Evolutionary conservation across 371 early-diverging fungal species (phyloP), one percentile per base, ranked within the genome.

Genomic region (Blakeslea trispora): DNA sequence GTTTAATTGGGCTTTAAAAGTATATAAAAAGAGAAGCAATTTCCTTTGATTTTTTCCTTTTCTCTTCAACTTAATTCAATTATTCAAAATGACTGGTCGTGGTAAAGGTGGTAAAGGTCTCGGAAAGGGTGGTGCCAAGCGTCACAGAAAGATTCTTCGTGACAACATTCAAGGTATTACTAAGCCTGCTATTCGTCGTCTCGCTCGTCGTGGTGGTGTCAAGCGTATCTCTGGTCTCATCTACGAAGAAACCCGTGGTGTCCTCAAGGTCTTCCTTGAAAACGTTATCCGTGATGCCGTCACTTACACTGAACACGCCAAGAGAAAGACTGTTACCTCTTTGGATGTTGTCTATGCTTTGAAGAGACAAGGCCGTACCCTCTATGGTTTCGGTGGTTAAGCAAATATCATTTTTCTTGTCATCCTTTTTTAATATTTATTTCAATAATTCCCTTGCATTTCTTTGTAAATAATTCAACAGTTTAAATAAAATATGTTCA

Each of bases 151-250:
- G 91, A 95, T 98, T 84, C 89, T 97, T 66, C 92, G 96, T 71
- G 98, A 96, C 79, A 96, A 95, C 92, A 97, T 97, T 77, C 90
- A 92, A 84, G 98, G 98, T 72, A 99, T 99, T 72, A 97, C 97
- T 72, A 99, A 99, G 90, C 99, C 99, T 59, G 99, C 99, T 69
- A 98, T 99, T 74, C 98, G 99, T 82, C 96, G 99, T 91, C 96
- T 99, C 59, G 99, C 99, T 50, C 94, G 99, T 77, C 96, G 99
- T 93, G 99, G 99, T 74, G 99, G 99, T 90, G 99, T 99, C 78
- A 98, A 98, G 89, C 95, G 99, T 90, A 97, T 99, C 82, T 96
- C 96, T 53, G 97, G 96, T 57, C 93, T 97, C 59, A 97, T 98
- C 82, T 99, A 99, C 83, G 96, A 97, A 76, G 99, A 99, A 77